Base-by-base conservation (phyloP, 106 monocot species). In the Allium fistulosum region DNA sequence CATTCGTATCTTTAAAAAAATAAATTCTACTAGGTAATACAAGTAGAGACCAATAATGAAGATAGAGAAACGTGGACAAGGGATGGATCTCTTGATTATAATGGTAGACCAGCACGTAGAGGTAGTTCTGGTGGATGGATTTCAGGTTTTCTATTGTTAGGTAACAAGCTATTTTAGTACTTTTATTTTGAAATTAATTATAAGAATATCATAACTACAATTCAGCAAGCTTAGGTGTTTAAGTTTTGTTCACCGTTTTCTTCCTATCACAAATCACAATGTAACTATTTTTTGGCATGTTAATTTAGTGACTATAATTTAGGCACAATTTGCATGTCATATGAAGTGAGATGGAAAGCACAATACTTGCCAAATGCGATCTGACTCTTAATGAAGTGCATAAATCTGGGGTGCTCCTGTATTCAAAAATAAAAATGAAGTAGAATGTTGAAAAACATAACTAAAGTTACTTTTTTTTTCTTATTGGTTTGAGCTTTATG, bases 11-110 rank as follows among this genome's bases (percentile, higher is more conserved):
- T 61, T 61, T 26, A 27, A 2, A 7, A 61, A 37, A 37, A n/a
- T n/a, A 37, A 37, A 22, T 22, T 37, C 37, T 37, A 4, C 37
- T 1, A 37, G 37, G 37, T 37, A 11, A 27, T 27, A 61, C 61
- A 61, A 27, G 0, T 27, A 37, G 18, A 18, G 8, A 15, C 2
- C 5, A 18, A n/a, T 58, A 11, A 58, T 7, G 58, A 7, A 0
- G 61, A 61, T 27, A 27, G 7, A 27, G 57, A 69, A 6, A 56
- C 8, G 46, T 58, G 37, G 58, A 60, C 70, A 5, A 18, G 11
- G 16, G 71, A 71, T 62, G 71, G 71, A 1, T 71, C 71, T 2
- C 14, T 71, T 13, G 71, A 62, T 28, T 28, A 17, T 12, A 8
- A 6, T 26, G 71, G 61, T 14, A 52, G 46, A 10, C 71, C 71